Conservation (phyloP, 2,329 filamentous ascomycete species). For the Phaeomoniella chlamydospora region DNA sequence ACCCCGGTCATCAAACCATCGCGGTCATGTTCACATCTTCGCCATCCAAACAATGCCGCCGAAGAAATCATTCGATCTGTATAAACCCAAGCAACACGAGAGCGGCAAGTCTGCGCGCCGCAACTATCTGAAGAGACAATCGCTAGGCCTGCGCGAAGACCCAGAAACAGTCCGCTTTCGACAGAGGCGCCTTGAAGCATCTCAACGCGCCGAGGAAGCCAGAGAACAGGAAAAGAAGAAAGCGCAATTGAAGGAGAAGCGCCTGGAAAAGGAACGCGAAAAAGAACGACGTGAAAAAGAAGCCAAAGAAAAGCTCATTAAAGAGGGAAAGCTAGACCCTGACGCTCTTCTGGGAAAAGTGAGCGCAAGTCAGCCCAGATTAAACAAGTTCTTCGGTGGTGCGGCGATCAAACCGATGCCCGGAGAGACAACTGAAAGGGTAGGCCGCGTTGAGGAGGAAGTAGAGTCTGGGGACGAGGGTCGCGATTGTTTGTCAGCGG, state of each 20-base stretch:
- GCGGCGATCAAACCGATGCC: neutral
- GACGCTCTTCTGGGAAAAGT: conserved; percentile 13
- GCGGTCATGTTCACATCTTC: neutral
- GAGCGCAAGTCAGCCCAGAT: conserved; percentile 9
- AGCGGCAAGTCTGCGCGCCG: neutral
- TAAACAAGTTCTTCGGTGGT: conserved; percentile 9
- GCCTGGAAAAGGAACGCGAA: conserved; percentile 8
- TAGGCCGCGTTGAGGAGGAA: neutral
- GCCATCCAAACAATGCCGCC: neutral
- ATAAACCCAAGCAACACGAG: neutral
- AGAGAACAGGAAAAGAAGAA: conserved; percentile 8
- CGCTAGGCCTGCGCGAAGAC: neutral
- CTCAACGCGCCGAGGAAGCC: conserved; percentile 5
- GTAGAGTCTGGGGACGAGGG: neutral
- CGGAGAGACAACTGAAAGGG: neutral
- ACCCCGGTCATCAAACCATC: neutral
- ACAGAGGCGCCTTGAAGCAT: neutral
- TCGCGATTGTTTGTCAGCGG: neutral
- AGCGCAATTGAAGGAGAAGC: conserved; percentile 8
- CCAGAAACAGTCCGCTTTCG: neutral
- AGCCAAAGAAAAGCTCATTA: conserved; percentile 8
- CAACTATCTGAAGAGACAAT: neutral
- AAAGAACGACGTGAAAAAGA: conserved; percentile 8
- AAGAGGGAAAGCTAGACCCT: conserved; percentile 9
- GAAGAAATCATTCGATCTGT: neutral